Percentiles rank a stretch among this genome's conserved stretches.
Conservation (phyloP, 345 rosid species). For the Orychophragmus violaceus region DNA sequence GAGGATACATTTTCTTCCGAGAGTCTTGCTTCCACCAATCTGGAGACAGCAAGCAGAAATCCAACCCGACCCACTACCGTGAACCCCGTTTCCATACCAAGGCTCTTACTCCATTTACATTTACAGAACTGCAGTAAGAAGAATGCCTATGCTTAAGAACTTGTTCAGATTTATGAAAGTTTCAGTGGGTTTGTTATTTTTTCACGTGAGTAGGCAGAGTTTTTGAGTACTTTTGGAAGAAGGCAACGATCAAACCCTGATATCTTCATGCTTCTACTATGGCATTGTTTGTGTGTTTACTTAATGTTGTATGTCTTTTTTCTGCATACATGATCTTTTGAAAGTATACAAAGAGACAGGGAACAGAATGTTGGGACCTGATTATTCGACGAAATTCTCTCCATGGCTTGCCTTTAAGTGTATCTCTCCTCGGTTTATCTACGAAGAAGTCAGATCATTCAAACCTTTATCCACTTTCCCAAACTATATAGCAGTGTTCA, state of each 20-base stretch:
- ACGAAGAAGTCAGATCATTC: constrained; percentile 55
- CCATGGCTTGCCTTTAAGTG: constrained; percentile 92
- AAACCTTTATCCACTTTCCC: background rate
- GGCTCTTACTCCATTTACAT: constrained; percentile 40
- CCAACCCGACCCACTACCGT: too few relatives aligned
- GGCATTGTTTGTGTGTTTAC: background rate
- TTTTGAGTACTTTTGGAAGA: constrained; percentile 74
- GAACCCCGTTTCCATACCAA: too few relatives aligned
- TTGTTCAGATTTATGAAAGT: background rate
- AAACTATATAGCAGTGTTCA: background rate
- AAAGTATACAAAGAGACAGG: constrained; percentile 69
- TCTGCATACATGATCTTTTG: constrained; percentile 50
- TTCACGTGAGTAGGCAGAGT: constrained; percentile 77
- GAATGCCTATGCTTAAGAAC: background rate
- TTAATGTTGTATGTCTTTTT: constrained; percentile 3
- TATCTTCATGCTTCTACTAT: background rate
- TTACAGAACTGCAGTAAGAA: background rate
- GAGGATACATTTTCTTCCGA: constrained; percentile 86
- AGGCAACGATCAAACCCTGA: constrained; percentile 36
- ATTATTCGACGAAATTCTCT: constrained; percentile 86
- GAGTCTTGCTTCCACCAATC: too few relatives aligned
- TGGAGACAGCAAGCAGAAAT: too few relatives aligned
- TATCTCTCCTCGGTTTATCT: constrained; percentile 66
- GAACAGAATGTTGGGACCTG: constrained; percentile 87
- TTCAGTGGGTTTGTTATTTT: background rate